Evolutionary conservation across 2,329 filamentous ascomycete species (phyloP).

Genomic region (Sporothrix luriei): DNA sequence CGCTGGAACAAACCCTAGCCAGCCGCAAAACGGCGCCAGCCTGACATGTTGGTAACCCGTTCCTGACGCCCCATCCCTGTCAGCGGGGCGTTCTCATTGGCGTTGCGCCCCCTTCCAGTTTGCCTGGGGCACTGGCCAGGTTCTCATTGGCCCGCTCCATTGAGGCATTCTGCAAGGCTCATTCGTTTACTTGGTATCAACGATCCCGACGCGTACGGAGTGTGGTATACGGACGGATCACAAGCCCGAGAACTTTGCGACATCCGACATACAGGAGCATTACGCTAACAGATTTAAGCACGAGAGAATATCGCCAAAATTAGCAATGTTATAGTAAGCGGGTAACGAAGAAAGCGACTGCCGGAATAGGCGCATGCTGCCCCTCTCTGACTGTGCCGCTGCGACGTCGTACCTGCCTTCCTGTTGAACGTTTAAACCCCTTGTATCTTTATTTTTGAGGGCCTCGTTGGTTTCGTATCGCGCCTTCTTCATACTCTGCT

Average conservation of each 20-base stretch:
- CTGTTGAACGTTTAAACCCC: neutral
- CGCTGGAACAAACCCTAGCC: neutral
- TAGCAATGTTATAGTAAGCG: constrained; percentile 18
- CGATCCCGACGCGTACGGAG: no score
- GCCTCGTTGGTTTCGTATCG: constrained; percentile 11
- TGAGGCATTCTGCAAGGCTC: constrained; percentile 30
- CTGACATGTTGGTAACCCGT: no score
- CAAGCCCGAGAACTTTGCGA: neutral
- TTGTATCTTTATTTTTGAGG: neutral
- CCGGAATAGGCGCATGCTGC: neutral
- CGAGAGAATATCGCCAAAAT: constrained; percentile 16
- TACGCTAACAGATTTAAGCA: neutral
- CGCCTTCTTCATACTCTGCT: neutral
- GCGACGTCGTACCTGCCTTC: neutral
- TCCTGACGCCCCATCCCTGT: constrained; percentile 11
- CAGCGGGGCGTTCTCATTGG: constrained; percentile 10
- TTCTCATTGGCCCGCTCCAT: constrained; percentile 24
- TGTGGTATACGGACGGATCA: neutral
- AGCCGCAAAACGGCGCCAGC: neutral
- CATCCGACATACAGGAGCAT: neutral
- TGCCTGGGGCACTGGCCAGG: neutral
- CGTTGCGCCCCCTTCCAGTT: neutral
- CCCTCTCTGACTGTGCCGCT: neutral
- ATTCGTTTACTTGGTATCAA: neutral
- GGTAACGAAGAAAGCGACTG: constrained; percentile 5